Evolutionary conservation across 805 yeast genomes (phyloP), one percentile per base, ranked within the genome.

Genomic region (Saccharomycopsis lassenensis): DNA sequence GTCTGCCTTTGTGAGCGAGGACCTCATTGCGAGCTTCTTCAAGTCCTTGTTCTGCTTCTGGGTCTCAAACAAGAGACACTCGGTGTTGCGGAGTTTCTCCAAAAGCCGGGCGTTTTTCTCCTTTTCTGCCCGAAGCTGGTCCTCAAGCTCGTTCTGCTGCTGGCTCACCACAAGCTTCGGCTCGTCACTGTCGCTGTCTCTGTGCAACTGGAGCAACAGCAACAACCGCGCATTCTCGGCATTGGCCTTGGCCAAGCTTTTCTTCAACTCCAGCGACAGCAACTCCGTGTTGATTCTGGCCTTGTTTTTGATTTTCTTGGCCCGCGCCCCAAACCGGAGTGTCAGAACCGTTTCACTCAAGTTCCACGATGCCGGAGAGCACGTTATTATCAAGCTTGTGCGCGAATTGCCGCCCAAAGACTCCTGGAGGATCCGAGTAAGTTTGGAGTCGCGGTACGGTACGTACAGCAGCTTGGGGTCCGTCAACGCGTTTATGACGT

Each of bases 351-450:
- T 80, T 48, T 82, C 91, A 12, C 57, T 52, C 35, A 65, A 73
- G 46, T 82, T 71, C 22, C 55, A 51, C 2, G 59, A 49, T 0
- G 78, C 62, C 0, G 84, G 79, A 0, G 91, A 80, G 44, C 91
- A 80, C 45, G 77, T 78, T 27, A 83, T 65, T 12, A 85, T 71
- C 32, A 84, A 59, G 2, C 81, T 69, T 0, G 93, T 85, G 35
- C 85, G 62, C 2, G 87, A 74, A 52, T 84, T 83, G 1, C 94
- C 94, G 4, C 93, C 91, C 16, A 84, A 57, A 0, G 89, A 74
- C 46, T 80, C 86, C 51, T 80, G 87, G 23, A 84, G 56, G 10
- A 85, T 74, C 43, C 89, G 63, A 0, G 94, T 81, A 35, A 84
- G 63, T 47, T 79, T 79, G 2, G 93, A 79, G 48, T 81, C 89